These are phyloP conservation scores for Coleophoma crateriformis DNA, from an alignment of 2,329 filamentous ascomycete genomes.

Conservation along the genomic window DNA sequence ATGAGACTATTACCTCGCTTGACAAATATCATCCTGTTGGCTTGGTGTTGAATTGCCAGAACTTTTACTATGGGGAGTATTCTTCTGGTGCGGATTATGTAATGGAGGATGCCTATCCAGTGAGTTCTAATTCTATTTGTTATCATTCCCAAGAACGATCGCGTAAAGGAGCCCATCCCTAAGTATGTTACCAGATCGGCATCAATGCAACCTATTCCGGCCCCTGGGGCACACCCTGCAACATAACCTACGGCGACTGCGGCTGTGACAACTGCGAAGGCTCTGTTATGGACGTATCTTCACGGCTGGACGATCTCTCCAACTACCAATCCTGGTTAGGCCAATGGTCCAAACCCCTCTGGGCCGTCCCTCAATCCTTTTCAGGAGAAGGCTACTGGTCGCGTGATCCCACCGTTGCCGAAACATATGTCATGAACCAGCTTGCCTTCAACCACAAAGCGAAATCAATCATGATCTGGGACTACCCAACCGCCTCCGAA, in stretches of 20 bases:
- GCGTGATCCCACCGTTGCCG: neutral
- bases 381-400: neutral
- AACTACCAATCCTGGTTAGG: slow-evolving; percentile 25
- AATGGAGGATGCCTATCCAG: slow-evolving; percentile 42
- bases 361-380: neutral
- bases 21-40: slow-evolving; percentile 49
- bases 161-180: no score
- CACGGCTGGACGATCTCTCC: slow-evolving; percentile 34
- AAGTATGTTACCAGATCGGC: slow-evolving; percentile 22
- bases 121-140: neutral
- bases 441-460: neutral
- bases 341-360: neutral
- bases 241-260: slow-evolving; percentile 45
- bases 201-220: slow-evolving; percentile 39
- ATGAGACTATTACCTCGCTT: slow-evolving; percentile 35
- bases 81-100: slow-evolving; percentile 44
- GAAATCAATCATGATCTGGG: neutral
- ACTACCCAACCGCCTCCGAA: neutral
- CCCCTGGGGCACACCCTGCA: slow-evolving; percentile 40
- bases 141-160: no score
- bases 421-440: neutral
- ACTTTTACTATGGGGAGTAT: slow-evolving; percentile 46
- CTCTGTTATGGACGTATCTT: slow-evolving; percentile 36
- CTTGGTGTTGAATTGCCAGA: slow-evolving; percentile 44
- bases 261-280: slow-evolving; percentile 42